Conservation (phyloP, 768 basidiomycete genomes). For the Psilocybe azurescens region DNA sequence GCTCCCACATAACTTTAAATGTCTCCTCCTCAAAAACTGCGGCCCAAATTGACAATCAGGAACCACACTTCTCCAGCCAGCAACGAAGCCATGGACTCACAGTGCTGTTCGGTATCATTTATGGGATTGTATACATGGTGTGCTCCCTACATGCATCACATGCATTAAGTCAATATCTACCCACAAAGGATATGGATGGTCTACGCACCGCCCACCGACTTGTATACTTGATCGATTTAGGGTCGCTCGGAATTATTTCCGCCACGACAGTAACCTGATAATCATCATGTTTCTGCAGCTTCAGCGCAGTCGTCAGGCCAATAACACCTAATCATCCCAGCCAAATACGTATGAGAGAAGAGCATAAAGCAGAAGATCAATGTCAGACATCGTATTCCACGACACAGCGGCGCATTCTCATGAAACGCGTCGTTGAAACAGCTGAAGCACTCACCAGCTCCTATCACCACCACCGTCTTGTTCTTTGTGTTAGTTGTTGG, state of each 20-base stretch:
- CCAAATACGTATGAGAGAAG: neutral
- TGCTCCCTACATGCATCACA: constrained; percentile 60
- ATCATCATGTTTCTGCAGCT: constrained; percentile 64
- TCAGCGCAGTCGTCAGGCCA: constrained; percentile 77
- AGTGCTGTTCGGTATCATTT: constrained; percentile 56
- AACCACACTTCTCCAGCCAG: neutral
- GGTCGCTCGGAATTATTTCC: constrained; percentile 74
- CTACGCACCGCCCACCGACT: constrained; percentile 80
- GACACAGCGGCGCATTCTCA: neutral
- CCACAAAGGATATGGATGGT: neutral
- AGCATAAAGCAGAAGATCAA: neutral
- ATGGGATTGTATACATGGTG: constrained; percentile 72
- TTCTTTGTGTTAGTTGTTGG: neutral
- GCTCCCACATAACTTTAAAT: constrained; percentile 75
- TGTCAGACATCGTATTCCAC: neutral
- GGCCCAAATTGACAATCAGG: neutral
- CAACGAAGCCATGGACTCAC: constrained; percentile 37
- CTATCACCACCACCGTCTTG: constrained; percentile 1
- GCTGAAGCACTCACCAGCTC: neutral
- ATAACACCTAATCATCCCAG: constrained; percentile 62
- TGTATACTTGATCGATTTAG: constrained; percentile 76
- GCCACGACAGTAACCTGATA: constrained; percentile 75
- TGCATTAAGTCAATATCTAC: neutral
- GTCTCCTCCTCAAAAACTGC: constrained; percentile 74
- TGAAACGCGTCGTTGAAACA: neutral